Base-by-base conservation (phyloP, 805 yeast genomes). In the Wickerhamomyces ciferrii region DNA sequence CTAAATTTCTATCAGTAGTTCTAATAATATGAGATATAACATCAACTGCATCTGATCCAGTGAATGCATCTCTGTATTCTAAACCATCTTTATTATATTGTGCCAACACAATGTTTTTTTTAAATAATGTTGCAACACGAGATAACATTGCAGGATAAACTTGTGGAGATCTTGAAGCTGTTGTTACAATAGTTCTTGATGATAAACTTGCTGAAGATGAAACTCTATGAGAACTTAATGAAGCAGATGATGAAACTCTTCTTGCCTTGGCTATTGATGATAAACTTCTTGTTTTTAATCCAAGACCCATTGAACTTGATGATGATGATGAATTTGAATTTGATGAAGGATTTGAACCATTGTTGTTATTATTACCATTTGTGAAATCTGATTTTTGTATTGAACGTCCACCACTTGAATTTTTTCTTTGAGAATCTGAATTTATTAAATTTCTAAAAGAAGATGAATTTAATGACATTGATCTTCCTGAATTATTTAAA, bases 41-140 rank as follows among this genome's bases (percentile, higher is more conserved):
- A 63, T 90, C 97, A 27, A 94, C 96, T 1, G 98, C 97, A 65
- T 88, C 94, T 20, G 87, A 74, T 31, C 99, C 99, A 0, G 96
- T 85, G 60, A 94, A 94, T 0, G 97, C 84, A 60, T 91, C 95
- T 61, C 95, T 85, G 66, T 90, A 92, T 51, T 89, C 85, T 54
- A 91, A 75, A 17, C 96, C 97, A 67, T 91, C 92, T 61, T 92
- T 94, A 61, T 84, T 85, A 52, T 87, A 81, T 49, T 89, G 88
- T 2, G 90, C 86, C 14, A 87, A 62, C 20, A 78, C 78, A 27
- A 90, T 75, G 20, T 81, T 70, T 49, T 84, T 87, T 52, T 81
- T 79, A 65, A 92, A 89, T 21, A 80, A 76, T 20, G 74, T 76
- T 1, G 97, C 96, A 17, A 94, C 98, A 43, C 81, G 74, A 5